These are phyloP conservation scores for Mycothermus thermophilus DNA, from an alignment of 495 filamentous ascomycete genomes.

Conservation along the genomic window DNA sequence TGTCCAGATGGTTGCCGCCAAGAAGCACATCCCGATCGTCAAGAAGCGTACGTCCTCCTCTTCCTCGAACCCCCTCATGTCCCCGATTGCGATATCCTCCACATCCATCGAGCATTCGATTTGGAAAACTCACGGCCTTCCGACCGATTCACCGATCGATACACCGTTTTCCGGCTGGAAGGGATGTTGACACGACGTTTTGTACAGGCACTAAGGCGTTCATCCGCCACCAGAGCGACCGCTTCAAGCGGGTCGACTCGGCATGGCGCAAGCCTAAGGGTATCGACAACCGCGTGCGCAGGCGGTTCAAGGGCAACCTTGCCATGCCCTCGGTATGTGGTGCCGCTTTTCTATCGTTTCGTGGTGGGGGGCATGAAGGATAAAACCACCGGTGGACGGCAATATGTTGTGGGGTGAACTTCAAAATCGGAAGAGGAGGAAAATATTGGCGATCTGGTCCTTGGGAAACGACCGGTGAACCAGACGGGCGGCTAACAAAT, in stretches of 20 bases:
- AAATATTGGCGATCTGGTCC: not conserved
- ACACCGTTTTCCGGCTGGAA: not conserved
- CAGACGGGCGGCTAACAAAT: slow-evolving; percentile 13
- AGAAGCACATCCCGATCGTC: slow-evolving; percentile 97
- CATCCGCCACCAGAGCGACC: slow-evolving; percentile 92
- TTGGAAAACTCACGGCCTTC: too few relatives aligned
- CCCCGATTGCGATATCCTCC: too few relatives aligned
- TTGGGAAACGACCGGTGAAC: too few relatives aligned
- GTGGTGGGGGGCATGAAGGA: not conserved
- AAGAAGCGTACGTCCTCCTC: slow-evolving; percentile 88
- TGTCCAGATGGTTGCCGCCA: slow-evolving; percentile 86
- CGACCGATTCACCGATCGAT: not conserved
- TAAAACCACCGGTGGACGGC: too few relatives aligned
- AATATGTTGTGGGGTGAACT: too few relatives aligned
- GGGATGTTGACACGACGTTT: slow-evolving; percentile 14
- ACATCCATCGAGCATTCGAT: too few relatives aligned
- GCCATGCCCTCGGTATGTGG: slow-evolving; percentile 93
- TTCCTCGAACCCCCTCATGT: too few relatives aligned
- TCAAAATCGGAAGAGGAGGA: slow-evolving; percentile 5
- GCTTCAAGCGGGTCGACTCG: slow-evolving; percentile 74
- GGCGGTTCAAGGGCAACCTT: slow-evolving; percentile 87
- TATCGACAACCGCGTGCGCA: slow-evolving; percentile 76
- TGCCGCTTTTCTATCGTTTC: not conserved
- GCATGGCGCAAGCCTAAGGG: slow-evolving; percentile 99
- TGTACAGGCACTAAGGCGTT: slow-evolving; percentile 70